Evolutionary conservation across 257 asterid species (phyloP).

Genomic region (Fraxinus cuspidata): DNA sequence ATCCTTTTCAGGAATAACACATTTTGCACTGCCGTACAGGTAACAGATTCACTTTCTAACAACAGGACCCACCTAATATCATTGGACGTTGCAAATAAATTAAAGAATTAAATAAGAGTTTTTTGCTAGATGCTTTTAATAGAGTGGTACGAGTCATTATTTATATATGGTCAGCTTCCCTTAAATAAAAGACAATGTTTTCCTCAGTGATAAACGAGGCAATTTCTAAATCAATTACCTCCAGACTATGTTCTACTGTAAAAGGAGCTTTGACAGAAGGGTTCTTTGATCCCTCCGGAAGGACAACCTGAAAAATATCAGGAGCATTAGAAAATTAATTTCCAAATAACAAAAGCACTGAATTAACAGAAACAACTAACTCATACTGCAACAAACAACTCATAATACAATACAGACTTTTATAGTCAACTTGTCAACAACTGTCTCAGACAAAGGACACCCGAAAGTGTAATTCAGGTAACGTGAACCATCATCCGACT

Average conservation of each 20-base stretch:
- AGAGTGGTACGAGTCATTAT: neutral
- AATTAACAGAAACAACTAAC: constrained; percentile 22
- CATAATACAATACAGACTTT: constrained; percentile 50
- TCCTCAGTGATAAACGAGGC: constrained; percentile 11
- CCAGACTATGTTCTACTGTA: constrained; percentile 62
- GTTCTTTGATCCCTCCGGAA: constrained; percentile 92
- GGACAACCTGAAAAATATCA: constrained; percentile 67
- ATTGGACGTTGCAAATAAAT: neutral
- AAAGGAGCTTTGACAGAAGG: constrained; percentile 73
- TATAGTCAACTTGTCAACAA: constrained; percentile 82
- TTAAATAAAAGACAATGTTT: constrained; percentile 15
- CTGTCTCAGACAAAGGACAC: constrained; percentile 79
- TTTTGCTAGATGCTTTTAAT: constrained; percentile 15
- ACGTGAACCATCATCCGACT: constrained; percentile 75
- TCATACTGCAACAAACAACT: constrained; percentile 11
- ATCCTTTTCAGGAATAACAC: constrained; percentile 14
- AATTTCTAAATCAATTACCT: constrained; percentile 52
- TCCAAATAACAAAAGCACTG: constrained; percentile 10
- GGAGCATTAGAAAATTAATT: constrained; percentile 24
- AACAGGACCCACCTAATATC: neutral
- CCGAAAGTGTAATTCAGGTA: constrained; percentile 92
- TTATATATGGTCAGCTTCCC: constrained; percentile 1
- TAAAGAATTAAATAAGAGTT: neutral
- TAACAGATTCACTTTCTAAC: neutral
- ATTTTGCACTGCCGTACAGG: neutral